These are phyloP conservation scores for Hysterangium stoloniferum DNA, from an alignment of 768 basidiomycete species.

Conservation along the genomic window DNA sequence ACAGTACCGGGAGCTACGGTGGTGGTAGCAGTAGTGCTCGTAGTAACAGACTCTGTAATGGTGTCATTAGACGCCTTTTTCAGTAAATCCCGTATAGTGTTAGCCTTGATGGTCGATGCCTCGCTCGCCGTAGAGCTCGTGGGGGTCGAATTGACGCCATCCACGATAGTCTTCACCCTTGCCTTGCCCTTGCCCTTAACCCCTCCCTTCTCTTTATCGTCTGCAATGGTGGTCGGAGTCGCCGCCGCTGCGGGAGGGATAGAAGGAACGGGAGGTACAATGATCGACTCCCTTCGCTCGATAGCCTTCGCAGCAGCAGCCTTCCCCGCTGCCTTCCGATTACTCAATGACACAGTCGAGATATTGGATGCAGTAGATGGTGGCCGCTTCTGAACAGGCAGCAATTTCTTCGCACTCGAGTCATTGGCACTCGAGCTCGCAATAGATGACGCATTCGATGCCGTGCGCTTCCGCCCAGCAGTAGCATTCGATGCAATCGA, in stretches of 20 bases:
- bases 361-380: slow-evolving; percentile 22
- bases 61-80: slow-evolving; percentile 16
- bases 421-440: slow-evolving; percentile 8
- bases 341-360: slow-evolving; percentile 16
- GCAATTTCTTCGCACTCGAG: slow-evolving; percentile 2
- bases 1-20: slow-evolving; percentile 22
- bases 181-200: slow-evolving; percentile 21
- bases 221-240: slow-evolving; percentile 14
- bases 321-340: slow-evolving; percentile 15
- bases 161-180: slow-evolving; percentile 20
- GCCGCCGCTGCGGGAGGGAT: slow-evolving; percentile 20
- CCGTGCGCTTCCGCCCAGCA: slow-evolving; percentile 10
- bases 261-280: slow-evolving; percentile 1
- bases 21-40: slow-evolving; percentile 16
- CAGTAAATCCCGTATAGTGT: slow-evolving; percentile 15
- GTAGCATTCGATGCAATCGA: slow-evolving; percentile 17
- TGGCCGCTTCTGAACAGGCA: slow-evolving; percentile 13
- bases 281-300: slow-evolving; percentile 7
- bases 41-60: slow-evolving; percentile 20
- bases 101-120: slow-evolving; percentile 33
- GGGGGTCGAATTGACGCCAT: slow-evolving; percentile 30
- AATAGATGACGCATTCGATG: slow-evolving; percentile 7
- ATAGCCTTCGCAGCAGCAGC: slow-evolving; percentile 9
- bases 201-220: slow-evolving; percentile 18
- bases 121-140: slow-evolving; percentile 29